Evolutionary conservation across 345 rosid genomes (phyloP), one percentile per base, ranked within the genome.

Genomic region (Citrus maxima): DNA sequence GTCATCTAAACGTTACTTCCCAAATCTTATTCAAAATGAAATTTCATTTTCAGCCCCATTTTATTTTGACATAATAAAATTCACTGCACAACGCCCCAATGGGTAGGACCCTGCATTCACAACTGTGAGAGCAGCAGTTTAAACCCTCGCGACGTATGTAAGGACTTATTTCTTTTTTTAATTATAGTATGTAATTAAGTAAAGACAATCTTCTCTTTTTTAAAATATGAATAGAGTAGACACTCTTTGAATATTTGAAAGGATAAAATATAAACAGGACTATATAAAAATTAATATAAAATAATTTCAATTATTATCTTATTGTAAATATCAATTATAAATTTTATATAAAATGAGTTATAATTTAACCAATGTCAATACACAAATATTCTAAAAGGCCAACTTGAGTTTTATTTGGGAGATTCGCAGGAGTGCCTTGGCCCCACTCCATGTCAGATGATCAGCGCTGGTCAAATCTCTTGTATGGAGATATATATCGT

Each of bases 121-220:
- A 32, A 32, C 1, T 4, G 5, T 32, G 5, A 32, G 34, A 0
- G 0, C 34, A 32, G 0, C 5, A 4, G 34, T 32, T 32, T 4
- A 4, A 32, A 0, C 0, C 0, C 3, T 0, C 0, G 34, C 34
- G 5, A 32, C 34, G 0, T 0, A 32, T 0, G 34, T 34, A 34
- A 4, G 1, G 0, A 0, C 6, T 34, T 34, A 34, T 34, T 34
- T 34, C 0, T 0, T 34, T 34, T 0, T 0, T 34, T 34, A 32
- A 32, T 34, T 34, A 5, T 34, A 34, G 0, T 34, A 34, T 34
- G 0, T 34, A 34, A 34, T 34, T 34, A 34, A 34, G 0, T 34
- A 3, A 34, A 34, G 0, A 0, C 0, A 34, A 34, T 34, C 0
- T 34, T 34, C 0, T 34, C 1, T 0, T 5, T 34, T 5, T 34